These are phyloP conservation scores for Irpex sp. DNA, from an alignment of 1,284 basidiomycete genomes.

Conservation along the genomic window DNA sequence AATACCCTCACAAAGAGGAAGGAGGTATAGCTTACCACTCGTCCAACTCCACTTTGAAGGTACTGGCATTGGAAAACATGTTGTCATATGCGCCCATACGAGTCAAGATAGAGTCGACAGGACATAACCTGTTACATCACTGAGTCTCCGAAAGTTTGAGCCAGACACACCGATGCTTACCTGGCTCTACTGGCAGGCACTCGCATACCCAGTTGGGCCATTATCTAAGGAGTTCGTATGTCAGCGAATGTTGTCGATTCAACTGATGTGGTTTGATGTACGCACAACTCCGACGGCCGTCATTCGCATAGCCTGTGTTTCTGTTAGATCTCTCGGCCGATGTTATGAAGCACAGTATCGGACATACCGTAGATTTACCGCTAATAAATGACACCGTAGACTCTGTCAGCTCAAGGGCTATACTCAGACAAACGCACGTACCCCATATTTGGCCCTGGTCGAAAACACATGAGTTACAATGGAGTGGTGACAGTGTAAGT, in stretches of 20 bases:
- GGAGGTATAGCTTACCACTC: conserved; percentile 61
- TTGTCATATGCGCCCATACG: conserved; percentile 99
- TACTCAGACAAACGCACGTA: conserved; percentile 31
- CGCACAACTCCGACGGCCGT: conserved; percentile 86
- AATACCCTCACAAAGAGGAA: no score
- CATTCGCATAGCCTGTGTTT: conserved; percentile 79
- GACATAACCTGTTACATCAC: conserved; percentile 57
- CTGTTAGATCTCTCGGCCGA: neutral
- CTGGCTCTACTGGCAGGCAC: conserved; percentile 84
- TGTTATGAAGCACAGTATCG: neutral
- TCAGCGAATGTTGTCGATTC: neutral
- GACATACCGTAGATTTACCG: conserved; percentile 77
- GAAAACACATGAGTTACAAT: conserved; percentile 1
- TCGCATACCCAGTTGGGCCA: conserved; percentile 97
- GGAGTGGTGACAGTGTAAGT: conserved; percentile 19
- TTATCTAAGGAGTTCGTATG: conserved; percentile 51
- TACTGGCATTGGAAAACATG: conserved; percentile 93
- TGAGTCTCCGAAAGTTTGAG: conserved; percentile 6
- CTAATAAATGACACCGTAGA: conserved; percentile 31
- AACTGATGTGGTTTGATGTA: conserved; percentile 6
- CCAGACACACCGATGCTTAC: conserved; percentile 30
- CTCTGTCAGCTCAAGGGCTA: conserved; percentile 6
- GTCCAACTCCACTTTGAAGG: conserved; percentile 95
- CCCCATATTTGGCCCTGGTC: conserved; percentile 85
- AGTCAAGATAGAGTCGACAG: conserved; percentile 92